A percentile compares a stretch with the other conserved stretches of the same genome.
These are phyloP conservation scores for Blastomyces silverae DNA, from an alignment of 2,329 filamentous ascomycete genomes.

Conservation along the genomic window DNA sequence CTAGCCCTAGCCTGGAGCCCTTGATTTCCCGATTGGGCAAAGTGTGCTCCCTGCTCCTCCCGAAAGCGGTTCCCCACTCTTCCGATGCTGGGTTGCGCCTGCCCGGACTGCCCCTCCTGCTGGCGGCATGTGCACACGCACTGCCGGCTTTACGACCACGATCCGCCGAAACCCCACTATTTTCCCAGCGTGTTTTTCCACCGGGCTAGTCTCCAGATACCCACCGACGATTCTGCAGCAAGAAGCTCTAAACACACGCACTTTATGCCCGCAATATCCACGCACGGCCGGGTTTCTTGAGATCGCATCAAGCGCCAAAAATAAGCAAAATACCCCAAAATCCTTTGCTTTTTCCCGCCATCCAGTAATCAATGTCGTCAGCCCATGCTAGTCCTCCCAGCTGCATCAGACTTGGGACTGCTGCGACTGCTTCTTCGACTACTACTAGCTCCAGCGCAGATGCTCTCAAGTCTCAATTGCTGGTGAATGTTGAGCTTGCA, in stretches of 20 bases:
- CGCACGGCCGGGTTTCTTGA: neutral
- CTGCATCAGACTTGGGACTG: neutral
- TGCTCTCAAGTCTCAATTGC: neutral
- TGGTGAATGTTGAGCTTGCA: neutral
- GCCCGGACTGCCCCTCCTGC: neutral
- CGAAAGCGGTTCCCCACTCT: neutral
- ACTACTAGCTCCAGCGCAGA: neutral
- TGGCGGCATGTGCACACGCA: neutral
- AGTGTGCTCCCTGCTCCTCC: neutral
- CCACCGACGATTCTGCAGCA: neutral
- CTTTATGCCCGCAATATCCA: neutral
- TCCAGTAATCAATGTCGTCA: slow-evolving; percentile 4
- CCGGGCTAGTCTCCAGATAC: no score
- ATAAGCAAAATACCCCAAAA: neutral
- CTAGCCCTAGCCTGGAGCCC: slow-evolving; percentile 4
- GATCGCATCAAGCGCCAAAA: neutral
- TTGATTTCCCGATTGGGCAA: neutral
- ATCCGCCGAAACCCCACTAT: neutral
- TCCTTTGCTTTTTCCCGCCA: neutral
- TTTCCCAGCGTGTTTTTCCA: neutral
- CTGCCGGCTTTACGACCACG: neutral
- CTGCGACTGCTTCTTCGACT: neutral
- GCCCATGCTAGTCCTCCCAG: neutral
- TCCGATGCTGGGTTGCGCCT: neutral
- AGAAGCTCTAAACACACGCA: neutral